Evolutionary conservation across 2,329 filamentous ascomycete genomes (phyloP).

Genomic region (Pseudovirgaria hyperparasitica): DNA sequence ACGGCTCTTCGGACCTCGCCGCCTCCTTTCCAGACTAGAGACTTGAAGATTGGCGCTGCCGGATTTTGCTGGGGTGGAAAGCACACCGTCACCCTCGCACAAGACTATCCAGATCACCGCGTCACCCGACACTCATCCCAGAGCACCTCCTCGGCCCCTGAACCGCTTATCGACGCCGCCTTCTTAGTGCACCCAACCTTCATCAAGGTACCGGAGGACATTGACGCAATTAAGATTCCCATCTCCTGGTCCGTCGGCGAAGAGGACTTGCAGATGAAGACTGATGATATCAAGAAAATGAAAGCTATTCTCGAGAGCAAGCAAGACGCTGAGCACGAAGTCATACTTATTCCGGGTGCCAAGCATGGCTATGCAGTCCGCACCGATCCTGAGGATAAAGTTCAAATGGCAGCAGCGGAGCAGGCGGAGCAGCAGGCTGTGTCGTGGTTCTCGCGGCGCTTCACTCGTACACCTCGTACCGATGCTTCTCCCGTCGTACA

Average conservation of each 20-base stretch:
- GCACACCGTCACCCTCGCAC: conserved; percentile 37
- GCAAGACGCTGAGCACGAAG: conserved; percentile 19
- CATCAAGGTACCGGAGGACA: conserved; percentile 35
- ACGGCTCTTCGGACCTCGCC: conserved; percentile 2
- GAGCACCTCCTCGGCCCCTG: conserved; percentile 12
- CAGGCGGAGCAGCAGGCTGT: too few relatives aligned
- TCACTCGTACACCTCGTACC: too few relatives aligned
- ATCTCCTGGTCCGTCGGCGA: conserved; percentile 36
- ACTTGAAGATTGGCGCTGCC: conserved; percentile 42
- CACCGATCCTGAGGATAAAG: too few relatives aligned
- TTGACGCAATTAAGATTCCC: conserved; percentile 32
- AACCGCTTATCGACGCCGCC: conserved; percentile 35
- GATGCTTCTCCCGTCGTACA: too few relatives aligned
- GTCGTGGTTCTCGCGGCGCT: too few relatives aligned
- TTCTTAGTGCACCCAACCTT: conserved; percentile 43
- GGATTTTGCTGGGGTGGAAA: conserved; percentile 55
- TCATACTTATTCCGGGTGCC: conserved; percentile 23
- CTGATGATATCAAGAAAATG: conserved; percentile 20
- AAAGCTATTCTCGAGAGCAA: conserved; percentile 22
- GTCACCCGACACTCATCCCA: conserved; percentile 1
- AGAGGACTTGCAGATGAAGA: conserved; percentile 28
- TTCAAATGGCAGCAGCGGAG: too few relatives aligned
- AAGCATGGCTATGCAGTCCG: conserved; percentile 31
- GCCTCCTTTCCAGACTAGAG: conserved; percentile 13
- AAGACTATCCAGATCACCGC: conserved; percentile 21